phyloP scores from a whole-genome alignment of 2,329 filamentous ascomycete genomes.

The Aspergillus terreus region DNA sequence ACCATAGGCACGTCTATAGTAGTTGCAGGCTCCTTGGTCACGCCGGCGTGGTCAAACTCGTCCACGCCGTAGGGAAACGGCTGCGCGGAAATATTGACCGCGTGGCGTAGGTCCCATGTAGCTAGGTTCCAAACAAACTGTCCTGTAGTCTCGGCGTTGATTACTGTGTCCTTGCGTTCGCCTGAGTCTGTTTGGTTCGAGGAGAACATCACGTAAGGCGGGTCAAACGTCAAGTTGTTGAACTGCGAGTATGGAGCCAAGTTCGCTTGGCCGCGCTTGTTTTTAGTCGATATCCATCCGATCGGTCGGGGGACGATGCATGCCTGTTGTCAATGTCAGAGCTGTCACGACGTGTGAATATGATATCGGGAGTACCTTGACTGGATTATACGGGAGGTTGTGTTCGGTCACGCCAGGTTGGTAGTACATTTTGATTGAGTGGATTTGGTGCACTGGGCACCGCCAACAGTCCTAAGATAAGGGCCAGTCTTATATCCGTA shows the following conservation, averaged over 20 bases:
- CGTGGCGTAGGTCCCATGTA: slow-evolving; percentile 53
- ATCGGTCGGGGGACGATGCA: slow-evolving; percentile 62
- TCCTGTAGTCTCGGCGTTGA: slow-evolving; percentile 55
- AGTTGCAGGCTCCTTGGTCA: slow-evolving; percentile 47
- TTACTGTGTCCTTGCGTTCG: slow-evolving; percentile 54
- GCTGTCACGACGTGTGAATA: neutral
- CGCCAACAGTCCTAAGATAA: no score
- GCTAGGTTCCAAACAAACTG: slow-evolving; percentile 59
- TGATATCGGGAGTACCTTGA: slow-evolving; percentile 42
- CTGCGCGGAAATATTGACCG: slow-evolving; percentile 54
- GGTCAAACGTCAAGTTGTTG: slow-evolving; percentile 62
- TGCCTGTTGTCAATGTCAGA: slow-evolving; percentile 12
- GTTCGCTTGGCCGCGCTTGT: slow-evolving; percentile 47
- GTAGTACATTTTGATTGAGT: slow-evolving; percentile 47
- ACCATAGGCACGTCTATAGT: slow-evolving; percentile 50
- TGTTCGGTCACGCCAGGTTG: slow-evolving; percentile 52
- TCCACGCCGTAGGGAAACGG: slow-evolving; percentile 49
- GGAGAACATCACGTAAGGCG: slow-evolving; percentile 60
- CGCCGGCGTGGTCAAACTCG: slow-evolving; percentile 50
- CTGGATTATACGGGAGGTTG: slow-evolving; percentile 51
- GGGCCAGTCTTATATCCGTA: no score
- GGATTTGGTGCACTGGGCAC: no score
- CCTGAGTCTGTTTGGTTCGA: slow-evolving; percentile 51
- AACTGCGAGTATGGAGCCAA: slow-evolving; percentile 61
- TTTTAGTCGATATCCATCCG: slow-evolving; percentile 59